Evolutionary conservation across 2,329 filamentous ascomycete species (phyloP).

Genomic region (Mycosphaerella arachidis): DNA sequence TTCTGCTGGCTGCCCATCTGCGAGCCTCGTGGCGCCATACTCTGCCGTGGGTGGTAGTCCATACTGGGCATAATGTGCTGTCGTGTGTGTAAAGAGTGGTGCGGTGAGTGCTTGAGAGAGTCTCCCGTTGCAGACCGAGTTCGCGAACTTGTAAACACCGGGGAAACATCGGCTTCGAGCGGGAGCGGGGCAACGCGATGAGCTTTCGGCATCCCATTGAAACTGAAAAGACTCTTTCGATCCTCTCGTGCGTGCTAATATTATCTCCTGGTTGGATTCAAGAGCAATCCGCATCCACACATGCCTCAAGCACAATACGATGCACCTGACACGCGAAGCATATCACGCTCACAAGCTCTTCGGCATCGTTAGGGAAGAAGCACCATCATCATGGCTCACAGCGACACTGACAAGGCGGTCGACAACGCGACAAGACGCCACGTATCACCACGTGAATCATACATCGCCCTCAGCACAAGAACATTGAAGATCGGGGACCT

Average conservation of each 20-base stretch:
- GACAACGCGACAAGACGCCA: neutral
- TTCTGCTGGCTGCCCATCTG: constrained; percentile 35
- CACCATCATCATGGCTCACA: neutral
- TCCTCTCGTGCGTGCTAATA: too few species aligned
- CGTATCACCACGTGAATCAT: neutral
- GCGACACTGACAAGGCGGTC: neutral
- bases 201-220: neutral
- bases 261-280: too few species aligned
- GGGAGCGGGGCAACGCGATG: neutral
- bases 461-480: neutral
- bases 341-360: too few species aligned
- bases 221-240: too few species aligned
- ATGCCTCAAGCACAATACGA: too few species aligned
- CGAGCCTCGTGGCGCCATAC: constrained; percentile 43
- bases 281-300: too few species aligned
- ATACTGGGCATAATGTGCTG: constrained; percentile 34
- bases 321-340: too few species aligned
- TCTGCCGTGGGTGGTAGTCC: constrained; percentile 50
- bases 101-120: neutral
- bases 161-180: neutral
- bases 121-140: constrained; percentile 4
- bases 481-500: neutral
- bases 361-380: too few species aligned
- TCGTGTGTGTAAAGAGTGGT: constrained; percentile 3
- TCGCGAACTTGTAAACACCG: constrained; percentile 4